phyloP scores from a whole-genome alignment of 2,329 filamentous ascomycete species.

The Fusarium zealandicum region DNA sequence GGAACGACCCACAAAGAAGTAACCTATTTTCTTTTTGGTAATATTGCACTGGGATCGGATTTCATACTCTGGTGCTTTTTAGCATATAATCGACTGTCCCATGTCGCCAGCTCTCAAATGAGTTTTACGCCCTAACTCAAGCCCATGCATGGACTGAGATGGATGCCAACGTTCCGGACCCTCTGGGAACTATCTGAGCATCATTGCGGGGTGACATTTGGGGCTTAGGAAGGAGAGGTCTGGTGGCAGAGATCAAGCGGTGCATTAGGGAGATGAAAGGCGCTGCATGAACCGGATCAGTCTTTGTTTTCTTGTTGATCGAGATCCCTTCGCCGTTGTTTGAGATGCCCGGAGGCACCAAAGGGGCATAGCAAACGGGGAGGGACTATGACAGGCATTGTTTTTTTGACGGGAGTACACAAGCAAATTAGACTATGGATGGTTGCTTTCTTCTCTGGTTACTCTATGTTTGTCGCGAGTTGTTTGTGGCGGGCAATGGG shows the following conservation, averaged over 20 bases:
- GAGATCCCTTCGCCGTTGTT: conserved; percentile 19
- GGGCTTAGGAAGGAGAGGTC: conserved; percentile 13
- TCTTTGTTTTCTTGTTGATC: conserved; percentile 28
- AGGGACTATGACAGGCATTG: conserved; percentile 41
- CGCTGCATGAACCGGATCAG: conserved; percentile 26
- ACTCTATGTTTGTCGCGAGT: conserved; percentile 35
- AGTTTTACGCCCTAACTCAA: conserved; percentile 13
- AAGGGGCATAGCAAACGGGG: conserved; percentile 19
- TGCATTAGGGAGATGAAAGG: conserved; percentile 29
- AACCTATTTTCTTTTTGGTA: conserved; percentile 48
- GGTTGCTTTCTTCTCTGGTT: conserved; percentile 41
- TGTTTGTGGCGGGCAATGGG: conserved; percentile 28
- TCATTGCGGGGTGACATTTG: conserved; percentile 12
- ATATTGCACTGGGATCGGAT: conserved; percentile 56
- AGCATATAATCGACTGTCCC: conserved; percentile 43
- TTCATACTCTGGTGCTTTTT: conserved; percentile 40
- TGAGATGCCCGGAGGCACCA: conserved; percentile 10
- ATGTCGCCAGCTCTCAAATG: conserved; percentile 21
- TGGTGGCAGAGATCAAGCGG: conserved; percentile 21
- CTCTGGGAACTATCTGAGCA: conserved; percentile 5
- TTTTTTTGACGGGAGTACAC: conserved; percentile 36
- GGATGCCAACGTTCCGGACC: conserved; percentile 8
- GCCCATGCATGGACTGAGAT: conserved; percentile 10
- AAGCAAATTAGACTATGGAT: conserved; percentile 44
- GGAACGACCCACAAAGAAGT: conserved; percentile 42